phyloP scores from a whole-genome alignment of 345 rosid species.

The Salix dunnii region DNA sequence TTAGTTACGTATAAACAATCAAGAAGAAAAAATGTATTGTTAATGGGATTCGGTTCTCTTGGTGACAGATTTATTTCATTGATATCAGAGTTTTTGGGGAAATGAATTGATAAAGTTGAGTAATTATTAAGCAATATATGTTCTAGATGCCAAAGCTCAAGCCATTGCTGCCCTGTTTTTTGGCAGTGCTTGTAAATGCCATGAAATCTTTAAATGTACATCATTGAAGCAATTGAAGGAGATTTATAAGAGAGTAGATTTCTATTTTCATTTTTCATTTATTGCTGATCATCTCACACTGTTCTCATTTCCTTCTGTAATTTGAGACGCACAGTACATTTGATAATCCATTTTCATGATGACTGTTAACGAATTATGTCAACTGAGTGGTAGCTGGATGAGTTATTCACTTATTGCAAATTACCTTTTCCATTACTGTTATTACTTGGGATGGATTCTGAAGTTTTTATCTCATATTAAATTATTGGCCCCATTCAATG shows the following conservation, averaged over 20 bases:
- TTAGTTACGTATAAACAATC: too few species aligned
- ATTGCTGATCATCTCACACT: not conserved
- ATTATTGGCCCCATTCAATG: not conserved
- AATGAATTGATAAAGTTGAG: too few species aligned
- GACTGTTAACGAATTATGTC: not conserved
- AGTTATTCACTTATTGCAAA: not conserved
- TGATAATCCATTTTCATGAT: too few species aligned
- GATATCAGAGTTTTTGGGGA: too few species aligned
- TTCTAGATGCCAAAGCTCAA: not conserved
- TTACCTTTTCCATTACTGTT: not conserved
- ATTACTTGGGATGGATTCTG: not conserved
- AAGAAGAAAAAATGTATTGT: too few species aligned
- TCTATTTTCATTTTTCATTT: not conserved
- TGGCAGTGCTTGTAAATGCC: not conserved
- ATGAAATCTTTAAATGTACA: not conserved
- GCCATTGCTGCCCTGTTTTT: not conserved
- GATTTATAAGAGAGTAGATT: not conserved
- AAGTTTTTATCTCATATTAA: not conserved
- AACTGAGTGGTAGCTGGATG: not conserved
- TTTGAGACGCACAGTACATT: too few species aligned
- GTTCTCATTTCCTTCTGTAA: not conserved
- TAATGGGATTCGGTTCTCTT: too few species aligned
- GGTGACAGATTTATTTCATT: too few species aligned
- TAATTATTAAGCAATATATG: too few species aligned
- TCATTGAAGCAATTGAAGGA: not conserved